phyloP scores from a whole-genome alignment of 257 asterid species.

The Solanum pennellii region DNA sequence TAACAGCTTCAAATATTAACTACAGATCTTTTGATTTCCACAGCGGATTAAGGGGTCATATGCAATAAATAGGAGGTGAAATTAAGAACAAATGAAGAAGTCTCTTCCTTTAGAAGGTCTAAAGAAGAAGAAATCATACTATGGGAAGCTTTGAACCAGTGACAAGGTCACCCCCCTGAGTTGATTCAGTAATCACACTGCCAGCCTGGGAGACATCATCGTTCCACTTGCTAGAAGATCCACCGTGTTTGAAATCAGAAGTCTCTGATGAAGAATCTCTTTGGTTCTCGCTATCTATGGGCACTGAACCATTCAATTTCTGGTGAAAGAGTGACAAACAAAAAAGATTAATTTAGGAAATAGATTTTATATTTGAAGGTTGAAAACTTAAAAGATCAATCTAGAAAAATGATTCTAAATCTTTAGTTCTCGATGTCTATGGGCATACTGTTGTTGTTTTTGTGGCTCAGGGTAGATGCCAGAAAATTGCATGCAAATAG shows the following conservation, averaged over 20 bases:
- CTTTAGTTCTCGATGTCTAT: background rate
- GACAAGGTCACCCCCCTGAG: slow-evolving; percentile 70
- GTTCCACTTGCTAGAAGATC: slow-evolving; percentile 71
- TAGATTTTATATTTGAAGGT: background rate
- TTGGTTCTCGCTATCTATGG: slow-evolving; percentile 36
- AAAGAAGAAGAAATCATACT: slow-evolving; percentile 32
- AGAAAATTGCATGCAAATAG: background rate
- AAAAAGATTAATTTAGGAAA: slow-evolving; percentile 4
- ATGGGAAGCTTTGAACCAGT: slow-evolving; percentile 61
- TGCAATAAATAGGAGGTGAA: background rate
- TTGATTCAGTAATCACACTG: slow-evolving; percentile 69
- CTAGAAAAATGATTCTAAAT: background rate
- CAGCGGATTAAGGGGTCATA: background rate
- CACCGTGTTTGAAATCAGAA: slow-evolving; percentile 33
- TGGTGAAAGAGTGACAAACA: slow-evolving; percentile 30
- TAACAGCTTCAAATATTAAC: background rate
- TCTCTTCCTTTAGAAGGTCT: background rate
- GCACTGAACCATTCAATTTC: slow-evolving; percentile 64
- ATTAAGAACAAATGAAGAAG: background rate
- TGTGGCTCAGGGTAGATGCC: background rate
- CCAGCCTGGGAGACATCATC: slow-evolving; percentile 81
- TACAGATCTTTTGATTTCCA: background rate
- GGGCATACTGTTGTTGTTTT: background rate
- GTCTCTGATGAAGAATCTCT: slow-evolving; percentile 45
- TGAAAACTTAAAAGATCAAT: background rate